Evolutionary conservation across 2,329 filamentous ascomycete genomes (phyloP).

Genomic region (Aspergillus novofumigatus): DNA sequence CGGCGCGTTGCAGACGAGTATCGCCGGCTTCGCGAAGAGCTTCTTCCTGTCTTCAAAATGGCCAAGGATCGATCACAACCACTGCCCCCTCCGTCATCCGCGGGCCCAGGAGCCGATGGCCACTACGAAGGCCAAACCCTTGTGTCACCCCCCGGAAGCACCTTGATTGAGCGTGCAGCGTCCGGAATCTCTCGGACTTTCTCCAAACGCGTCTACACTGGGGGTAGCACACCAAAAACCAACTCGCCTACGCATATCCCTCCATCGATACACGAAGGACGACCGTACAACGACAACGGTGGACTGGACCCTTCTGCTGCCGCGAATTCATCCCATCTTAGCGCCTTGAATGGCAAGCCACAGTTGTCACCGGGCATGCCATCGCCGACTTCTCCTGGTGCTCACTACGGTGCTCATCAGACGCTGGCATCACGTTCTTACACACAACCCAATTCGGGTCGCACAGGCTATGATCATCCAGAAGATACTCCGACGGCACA

Average conservation of each 20-base stretch:
- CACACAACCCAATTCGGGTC: slow-evolving; percentile 30
- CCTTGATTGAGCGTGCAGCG: slow-evolving; percentile 40
- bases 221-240: slow-evolving; percentile 69
- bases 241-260: slow-evolving; percentile 70
- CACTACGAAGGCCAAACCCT: slow-evolving; percentile 39
- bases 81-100: slow-evolving; percentile 57
- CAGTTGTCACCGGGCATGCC: slow-evolving; percentile 49
- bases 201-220: slow-evolving; percentile 67
- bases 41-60: slow-evolving; percentile 83
- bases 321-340: slow-evolving; percentile 67
- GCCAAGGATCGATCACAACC: slow-evolving; percentile 90
- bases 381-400: slow-evolving; percentile 43
- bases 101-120: slow-evolving; percentile 17
- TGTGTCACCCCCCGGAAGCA: slow-evolving; percentile 27
- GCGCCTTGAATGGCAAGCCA: slow-evolving; percentile 61
- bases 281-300: slow-evolving; percentile 49
- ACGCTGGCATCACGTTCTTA: slow-evolving; percentile 44
- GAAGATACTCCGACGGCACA: slow-evolving; percentile 31
- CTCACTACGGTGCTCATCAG: slow-evolving; percentile 35
- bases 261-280: slow-evolving; percentile 60
- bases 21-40: slow-evolving; percentile 80
- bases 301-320: slow-evolving; percentile 66
- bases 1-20: slow-evolving; percentile 84
- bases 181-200: slow-evolving; percentile 65
- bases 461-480: slow-evolving; percentile 35